Base-by-base conservation (phyloP, 805 yeast genomes). In the Kazachstania bromeliacearum region DNA sequence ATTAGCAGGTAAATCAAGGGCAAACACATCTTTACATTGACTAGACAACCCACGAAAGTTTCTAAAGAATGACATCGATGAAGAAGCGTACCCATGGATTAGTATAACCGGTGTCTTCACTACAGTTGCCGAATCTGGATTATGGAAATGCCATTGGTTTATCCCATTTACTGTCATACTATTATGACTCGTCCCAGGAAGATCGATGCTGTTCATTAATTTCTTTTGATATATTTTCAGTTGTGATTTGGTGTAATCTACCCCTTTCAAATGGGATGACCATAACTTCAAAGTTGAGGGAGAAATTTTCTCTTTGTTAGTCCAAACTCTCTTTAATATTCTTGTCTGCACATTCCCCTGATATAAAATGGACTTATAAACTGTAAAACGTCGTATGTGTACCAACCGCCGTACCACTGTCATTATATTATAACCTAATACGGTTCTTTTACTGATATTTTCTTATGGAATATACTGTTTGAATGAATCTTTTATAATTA, bases 11-110 rank as follows among this genome's bases (percentile, higher is more conserved):
- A 79, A 54, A 51, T 82, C 94, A 14, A 83, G 63, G 0, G 85
- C 77, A 54, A 77, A 85, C 25, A 82, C 50, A 30, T 70, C 77
- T 1, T 73, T 72, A 7, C 77, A 60, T 5, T 62, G 39, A 35
- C 41, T 50, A 3, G 72, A 53, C 31, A 80, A 55, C 0, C 58
- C 66, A 29, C 70, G 71, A 43, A 83, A 71, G 51, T 84, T 88
- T 42, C 80, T 75, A 48, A 78, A 71, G 47, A 77, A 89, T 38
- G 85, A 76, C 13, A 94, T 88, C 12, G 87, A 70, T 2, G 94
- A 83, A 0, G 97, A 94, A 1, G 94, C 95, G 53, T 85, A 87
- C 0, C 97, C 98, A 58, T 89, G 98, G 3, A 89, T 60, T 42
- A 89, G 58, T 3, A 89, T 47, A 1, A 65, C 53, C 2, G 70